Evolutionary conservation across 306 rosid genomes (phyloP).

Genomic region (Gleditsia sinensis): DNA sequence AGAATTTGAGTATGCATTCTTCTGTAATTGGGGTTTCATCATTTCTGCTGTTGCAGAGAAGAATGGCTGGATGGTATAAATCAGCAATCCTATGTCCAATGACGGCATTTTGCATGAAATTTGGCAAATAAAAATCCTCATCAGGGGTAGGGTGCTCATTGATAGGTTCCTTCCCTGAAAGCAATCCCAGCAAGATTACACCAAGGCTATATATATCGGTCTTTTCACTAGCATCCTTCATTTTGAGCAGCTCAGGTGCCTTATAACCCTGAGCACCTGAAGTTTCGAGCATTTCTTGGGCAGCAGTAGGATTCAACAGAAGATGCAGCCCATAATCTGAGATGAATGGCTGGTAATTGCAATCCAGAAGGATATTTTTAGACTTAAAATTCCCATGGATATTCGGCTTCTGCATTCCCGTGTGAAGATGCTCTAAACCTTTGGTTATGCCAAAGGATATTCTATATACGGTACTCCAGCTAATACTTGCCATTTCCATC

Average conservation of each 20-base stretch:
- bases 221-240: constrained; percentile 69
- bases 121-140: constrained; percentile 81
- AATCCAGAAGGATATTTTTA: constrained; percentile 74
- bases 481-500: constrained; percentile 61
- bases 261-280: constrained; percentile 78
- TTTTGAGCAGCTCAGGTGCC: constrained; percentile 84
- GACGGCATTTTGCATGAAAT: constrained; percentile 71
- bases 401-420: constrained; percentile 51
- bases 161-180: constrained; percentile 76
- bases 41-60: constrained; percentile 38
- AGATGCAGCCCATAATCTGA: constrained; percentile 80
- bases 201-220: constrained; percentile 83
- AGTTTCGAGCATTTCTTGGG: constrained; percentile 81
- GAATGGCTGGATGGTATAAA: constrained; percentile 72
- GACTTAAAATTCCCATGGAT: constrained; percentile 87
- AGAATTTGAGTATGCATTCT: constrained; percentile 63
- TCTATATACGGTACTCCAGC: constrained; percentile 60
- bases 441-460: constrained; percentile 75
- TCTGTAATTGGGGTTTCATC: constrained; percentile 42
- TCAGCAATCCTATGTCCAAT: constrained; percentile 70
- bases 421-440: constrained; percentile 87
- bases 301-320: constrained; percentile 70
- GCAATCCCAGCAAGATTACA: constrained; percentile 71
- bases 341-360: constrained; percentile 52
- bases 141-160: constrained; percentile 66